Evolutionary conservation across 2,329 filamentous ascomycete species (phyloP).

Genomic region (Exophiala xenobiotica): DNA sequence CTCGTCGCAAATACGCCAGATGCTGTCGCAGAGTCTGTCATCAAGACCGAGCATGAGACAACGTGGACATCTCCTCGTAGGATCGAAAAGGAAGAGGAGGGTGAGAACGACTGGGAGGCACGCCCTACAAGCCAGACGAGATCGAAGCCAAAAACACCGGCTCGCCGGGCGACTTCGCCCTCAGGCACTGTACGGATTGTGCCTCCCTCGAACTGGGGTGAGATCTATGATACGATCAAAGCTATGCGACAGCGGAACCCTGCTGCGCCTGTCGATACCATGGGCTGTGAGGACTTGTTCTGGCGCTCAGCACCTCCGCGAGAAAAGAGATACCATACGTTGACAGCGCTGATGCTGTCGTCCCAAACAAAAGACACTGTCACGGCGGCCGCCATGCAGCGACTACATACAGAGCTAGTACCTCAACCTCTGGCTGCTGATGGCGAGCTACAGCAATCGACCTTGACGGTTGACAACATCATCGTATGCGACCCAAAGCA

Average conservation of each 20-base stretch:
- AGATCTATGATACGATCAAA: conserved; percentile 73
- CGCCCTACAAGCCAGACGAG: conserved; percentile 31
- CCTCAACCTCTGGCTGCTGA: conserved; percentile 15
- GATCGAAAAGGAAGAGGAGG: conserved; percentile 31
- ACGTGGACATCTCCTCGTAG: conserved; percentile 26
- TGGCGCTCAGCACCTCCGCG: conserved; percentile 45
- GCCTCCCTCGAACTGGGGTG: conserved; percentile 80
- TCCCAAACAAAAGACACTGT: conserved; percentile 93
- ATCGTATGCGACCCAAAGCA: conserved; percentile 65
- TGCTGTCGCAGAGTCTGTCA: conserved; percentile 27
- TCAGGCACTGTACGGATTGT: conserved; percentile 39
- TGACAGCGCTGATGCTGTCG: conserved; percentile 85
- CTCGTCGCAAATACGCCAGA: conserved; percentile 36
- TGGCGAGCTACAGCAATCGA: conserved; percentile 36
- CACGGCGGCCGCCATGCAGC: conserved; percentile 77
- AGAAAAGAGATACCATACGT: conserved; percentile 77
- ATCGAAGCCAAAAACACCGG: conserved; percentile 38
- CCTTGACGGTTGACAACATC: conserved; percentile 73
- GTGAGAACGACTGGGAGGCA: conserved; percentile 39
- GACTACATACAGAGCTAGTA: conserved; percentile 71
- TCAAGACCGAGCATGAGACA: conserved; percentile 19
- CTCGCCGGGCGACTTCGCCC: conserved; percentile 41
- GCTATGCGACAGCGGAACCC: conserved; percentile 71
- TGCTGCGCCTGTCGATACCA: conserved; percentile 86
- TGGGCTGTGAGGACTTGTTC: conserved; percentile 72